Evolutionary conservation across 192 early-diverging fungal species (phyloP).

Genomic region (Coemansia sp.): DNA sequence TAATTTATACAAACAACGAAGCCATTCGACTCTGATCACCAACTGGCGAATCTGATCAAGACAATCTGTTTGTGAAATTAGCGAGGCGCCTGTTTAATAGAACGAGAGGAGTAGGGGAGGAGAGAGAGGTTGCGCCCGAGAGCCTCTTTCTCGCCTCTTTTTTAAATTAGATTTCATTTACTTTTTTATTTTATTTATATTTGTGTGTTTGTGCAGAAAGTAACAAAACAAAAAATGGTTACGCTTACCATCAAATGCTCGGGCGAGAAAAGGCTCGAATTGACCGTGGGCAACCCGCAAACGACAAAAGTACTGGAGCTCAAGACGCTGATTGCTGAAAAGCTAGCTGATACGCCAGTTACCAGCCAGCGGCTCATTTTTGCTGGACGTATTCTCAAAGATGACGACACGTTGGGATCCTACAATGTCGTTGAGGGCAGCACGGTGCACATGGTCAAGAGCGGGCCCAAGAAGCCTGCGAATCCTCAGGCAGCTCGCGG

Average conservation of each 20-base stretch:
- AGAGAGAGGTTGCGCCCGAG: neutral
- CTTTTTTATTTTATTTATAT: neutral
- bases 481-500: conserved; percentile 13
- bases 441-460: conserved; percentile 92
- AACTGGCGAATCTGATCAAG: no score
- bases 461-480: conserved; percentile 57
- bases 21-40: no score
- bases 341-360: conserved; percentile 64
- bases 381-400: conserved; percentile 93
- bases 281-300: conserved; percentile 28
- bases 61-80: no score
- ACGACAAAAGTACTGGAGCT: conserved; percentile 69
- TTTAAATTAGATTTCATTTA: neutral
- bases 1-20: neutral
- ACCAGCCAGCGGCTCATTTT: conserved; percentile 88
- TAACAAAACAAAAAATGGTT: neutral
- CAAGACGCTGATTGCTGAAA: conserved; percentile 73
- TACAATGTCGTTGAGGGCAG: conserved; percentile 89
- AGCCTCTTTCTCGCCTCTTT: neutral
- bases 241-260: conserved; percentile 13
- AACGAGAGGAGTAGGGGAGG: neutral
- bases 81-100: no score
- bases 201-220: neutral
- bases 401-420: conserved; percentile 70
- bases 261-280: neutral